Evolutionary conservation across 2,329 filamentous ascomycete species (phyloP), one percentile per base, ranked within the genome.

Genomic region (Claviceps africana): DNA sequence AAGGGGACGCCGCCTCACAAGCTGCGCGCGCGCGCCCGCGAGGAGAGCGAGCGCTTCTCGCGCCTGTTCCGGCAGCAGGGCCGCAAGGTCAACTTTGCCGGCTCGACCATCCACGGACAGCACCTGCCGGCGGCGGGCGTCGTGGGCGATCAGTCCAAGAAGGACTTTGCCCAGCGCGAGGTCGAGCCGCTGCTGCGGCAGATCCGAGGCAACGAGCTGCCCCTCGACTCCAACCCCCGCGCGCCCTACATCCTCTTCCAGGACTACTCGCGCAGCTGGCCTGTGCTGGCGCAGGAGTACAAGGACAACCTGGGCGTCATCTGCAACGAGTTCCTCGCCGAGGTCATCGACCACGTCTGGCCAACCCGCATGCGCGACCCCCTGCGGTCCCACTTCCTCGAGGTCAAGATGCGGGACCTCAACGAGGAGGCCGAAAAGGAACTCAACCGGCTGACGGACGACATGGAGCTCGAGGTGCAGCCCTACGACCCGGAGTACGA

Each of bases 221-320:
- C 74, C 1, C 72, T 75, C 51, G 74, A 77, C 56, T 72, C 73
- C 0, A 77, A 77, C 57, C 74, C 74, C 0, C 68, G 74, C 31
- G 74, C 74, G 0, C 73, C 74, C 2, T 77, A 76, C 61, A 77
- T 77, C 59, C 66, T 77, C 13, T 77, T 76, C 62, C 73, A 76
- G 52, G 73, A 72, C 54, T 77, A 75, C 57, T 75, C 72, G 2
- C 70, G 73, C 54, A 72, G 74, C 60, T 77, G 74, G 74, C 72
- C 74, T 3, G 65, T 67, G n/a, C 64, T 77, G 13, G 74, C 73
- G 0, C 72, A 73, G 51, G 74, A 76, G 59, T 75, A 75, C 65
- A 76, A 75, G 64, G 73, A 77, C 55, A 77, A 77, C 47, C 66
- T 77, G 0, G 70, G 71, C 17, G 73, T 76, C 21, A 75, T 77